phyloP scores from a whole-genome alignment of 1,284 basidiomycete species.

The Ustilago bromivora region DNA sequence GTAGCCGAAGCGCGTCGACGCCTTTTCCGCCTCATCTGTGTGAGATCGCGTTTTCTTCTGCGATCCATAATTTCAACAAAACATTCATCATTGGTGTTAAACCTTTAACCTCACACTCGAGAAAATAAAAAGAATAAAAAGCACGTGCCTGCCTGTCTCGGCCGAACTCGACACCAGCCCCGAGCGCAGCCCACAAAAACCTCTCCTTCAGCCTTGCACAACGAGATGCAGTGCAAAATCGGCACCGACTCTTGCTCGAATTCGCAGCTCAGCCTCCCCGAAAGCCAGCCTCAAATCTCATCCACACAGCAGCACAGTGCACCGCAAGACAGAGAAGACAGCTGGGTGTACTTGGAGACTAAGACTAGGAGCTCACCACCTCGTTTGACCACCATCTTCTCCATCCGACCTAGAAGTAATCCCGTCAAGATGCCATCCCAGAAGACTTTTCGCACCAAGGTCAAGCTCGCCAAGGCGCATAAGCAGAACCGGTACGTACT shows the following conservation, averaged over 20 bases:
- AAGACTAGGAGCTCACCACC: not conserved
- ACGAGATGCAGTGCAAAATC: not conserved
- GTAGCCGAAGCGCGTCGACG: not conserved
- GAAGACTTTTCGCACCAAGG: constrained; percentile 96
- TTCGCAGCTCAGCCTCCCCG: not conserved
- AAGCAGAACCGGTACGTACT: constrained; percentile 87
- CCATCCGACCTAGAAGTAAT: constrained; percentile 9
- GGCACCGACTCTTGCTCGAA: not conserved
- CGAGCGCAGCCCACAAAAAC: no score
- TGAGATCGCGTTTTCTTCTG: not conserved
- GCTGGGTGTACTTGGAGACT: not conserved
- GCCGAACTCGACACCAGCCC: no score
- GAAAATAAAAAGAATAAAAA: no score
- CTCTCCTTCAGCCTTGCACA: no score
- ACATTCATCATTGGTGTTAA: no score
- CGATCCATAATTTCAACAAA: no score
- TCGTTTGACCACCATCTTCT: constrained; percentile 19
- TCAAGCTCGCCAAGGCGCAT: constrained; percentile 93
- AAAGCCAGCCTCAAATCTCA: not conserved
- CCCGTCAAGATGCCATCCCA: constrained; percentile 81
- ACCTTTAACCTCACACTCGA: no score
- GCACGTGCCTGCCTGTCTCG: no score
- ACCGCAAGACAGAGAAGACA: not conserved
- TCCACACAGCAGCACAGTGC: not conserved
- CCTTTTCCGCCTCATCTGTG: not conserved